These are phyloP conservation scores for Cyberlindnera maclurae DNA, from an alignment of 805 yeast genomes.

Conservation along the genomic window DNA sequence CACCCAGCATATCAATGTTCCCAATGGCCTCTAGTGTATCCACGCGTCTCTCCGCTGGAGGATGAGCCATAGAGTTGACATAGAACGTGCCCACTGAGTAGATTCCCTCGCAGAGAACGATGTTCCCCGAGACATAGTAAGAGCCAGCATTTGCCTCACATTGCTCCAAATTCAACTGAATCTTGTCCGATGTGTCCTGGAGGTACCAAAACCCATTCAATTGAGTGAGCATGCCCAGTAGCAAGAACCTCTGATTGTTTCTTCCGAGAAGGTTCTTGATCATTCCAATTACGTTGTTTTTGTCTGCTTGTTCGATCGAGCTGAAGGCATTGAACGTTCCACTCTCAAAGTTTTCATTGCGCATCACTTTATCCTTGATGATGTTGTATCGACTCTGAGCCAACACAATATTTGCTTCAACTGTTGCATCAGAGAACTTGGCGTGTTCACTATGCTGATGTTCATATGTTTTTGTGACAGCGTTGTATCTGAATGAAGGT, in stretches of 20 bases:
- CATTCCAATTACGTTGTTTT: constrained; percentile 41
- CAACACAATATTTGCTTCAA: constrained; percentile 30
- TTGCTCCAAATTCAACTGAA: constrained; percentile 53
- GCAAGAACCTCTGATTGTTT: constrained; percentile 63
- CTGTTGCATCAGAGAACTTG: constrained; percentile 22
- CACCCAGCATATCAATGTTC: constrained; percentile 60
- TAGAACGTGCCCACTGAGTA: constrained; percentile 65
- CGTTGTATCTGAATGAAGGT: constrained; percentile 59
- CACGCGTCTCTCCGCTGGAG: constrained; percentile 77
- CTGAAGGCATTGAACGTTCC: constrained; percentile 28
- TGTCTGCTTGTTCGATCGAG: constrained; percentile 19
- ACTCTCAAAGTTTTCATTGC: constrained; percentile 68
- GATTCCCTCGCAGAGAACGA: constrained; percentile 78
- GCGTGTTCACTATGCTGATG: constrained; percentile 20
- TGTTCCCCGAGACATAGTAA: constrained; percentile 68
- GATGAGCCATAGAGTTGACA: constrained; percentile 74
- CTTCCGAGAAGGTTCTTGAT: constrained; percentile 85
- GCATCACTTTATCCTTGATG: constrained; percentile 58
- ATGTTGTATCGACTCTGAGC: constrained; percentile 53
- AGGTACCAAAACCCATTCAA: constrained; percentile 65
- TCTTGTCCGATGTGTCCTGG: constrained; percentile 74
- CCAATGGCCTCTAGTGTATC: constrained; percentile 67
- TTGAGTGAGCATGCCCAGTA: constrained; percentile 69
- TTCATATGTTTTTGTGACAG: constrained; percentile 53
- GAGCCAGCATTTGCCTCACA: constrained; percentile 56